Evolutionary conservation across 306 rosid genomes (phyloP).

Genomic region (Alnus glutinosa): DNA sequence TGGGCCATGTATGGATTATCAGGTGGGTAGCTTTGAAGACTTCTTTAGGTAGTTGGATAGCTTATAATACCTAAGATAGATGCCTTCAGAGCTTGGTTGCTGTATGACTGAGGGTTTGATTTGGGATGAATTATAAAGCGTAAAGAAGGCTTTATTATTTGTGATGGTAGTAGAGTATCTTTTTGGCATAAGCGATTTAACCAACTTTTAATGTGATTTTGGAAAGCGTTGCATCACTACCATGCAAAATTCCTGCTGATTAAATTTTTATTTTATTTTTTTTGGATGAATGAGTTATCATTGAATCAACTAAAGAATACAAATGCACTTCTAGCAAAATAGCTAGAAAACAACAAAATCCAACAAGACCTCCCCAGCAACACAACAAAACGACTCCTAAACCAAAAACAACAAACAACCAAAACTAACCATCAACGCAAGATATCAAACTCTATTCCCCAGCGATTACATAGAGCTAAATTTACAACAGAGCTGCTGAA

Average conservation of each 20-base stretch:
- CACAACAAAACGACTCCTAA: too few species aligned
- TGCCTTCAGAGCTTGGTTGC: constrained; percentile 2
- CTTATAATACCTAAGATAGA: constrained; percentile 9
- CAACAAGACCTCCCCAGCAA: too few species aligned
- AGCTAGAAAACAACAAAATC: too few species aligned
- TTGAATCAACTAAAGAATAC: too few species aligned
- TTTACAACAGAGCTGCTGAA: too few species aligned
- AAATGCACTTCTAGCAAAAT: too few species aligned
- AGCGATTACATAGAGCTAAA: too few species aligned
- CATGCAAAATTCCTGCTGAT: constrained; percentile 7
- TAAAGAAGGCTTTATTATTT: background rate
- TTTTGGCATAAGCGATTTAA: background rate
- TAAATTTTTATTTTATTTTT: background rate
- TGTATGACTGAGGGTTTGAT: background rate
- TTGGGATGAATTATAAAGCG: constrained; percentile 7
- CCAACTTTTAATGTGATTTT: background rate
- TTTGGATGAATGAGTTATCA: too few species aligned
- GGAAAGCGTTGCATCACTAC: background rate
- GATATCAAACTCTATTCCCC: too few species aligned
- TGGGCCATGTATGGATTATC: constrained; percentile 3
- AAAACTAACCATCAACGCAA: too few species aligned
- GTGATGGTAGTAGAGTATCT: background rate
- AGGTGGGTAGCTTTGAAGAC: constrained; percentile 1
- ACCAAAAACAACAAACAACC: too few species aligned
- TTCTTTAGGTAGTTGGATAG: constrained; percentile 7